phyloP scores from a whole-genome alignment of 1,284 basidiomycete genomes.

The Trametes polyzona region DNA sequence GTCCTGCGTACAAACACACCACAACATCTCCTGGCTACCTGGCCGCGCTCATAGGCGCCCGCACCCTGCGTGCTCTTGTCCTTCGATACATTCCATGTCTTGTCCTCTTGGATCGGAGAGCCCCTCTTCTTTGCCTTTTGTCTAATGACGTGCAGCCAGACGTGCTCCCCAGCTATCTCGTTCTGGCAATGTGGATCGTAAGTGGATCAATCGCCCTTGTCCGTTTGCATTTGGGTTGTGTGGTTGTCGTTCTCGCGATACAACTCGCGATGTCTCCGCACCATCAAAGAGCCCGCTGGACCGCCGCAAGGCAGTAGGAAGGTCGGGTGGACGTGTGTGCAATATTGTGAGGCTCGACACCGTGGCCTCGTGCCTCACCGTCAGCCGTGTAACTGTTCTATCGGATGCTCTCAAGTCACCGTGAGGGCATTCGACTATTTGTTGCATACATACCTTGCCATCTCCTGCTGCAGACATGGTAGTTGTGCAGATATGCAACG shows the following conservation, averaged over 20 bases:
- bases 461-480: not conserved
- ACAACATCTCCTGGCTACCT: constrained; percentile 1
- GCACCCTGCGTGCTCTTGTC: not conserved
- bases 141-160: too few relatives aligned
- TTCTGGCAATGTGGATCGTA: too few relatives aligned
- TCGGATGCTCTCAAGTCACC: constrained; percentile 7
- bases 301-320: constrained; percentile 21
- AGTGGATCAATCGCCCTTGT: not conserved
- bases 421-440: constrained; percentile 12
- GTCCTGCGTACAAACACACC: constrained; percentile 5
- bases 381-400: constrained; percentile 19
- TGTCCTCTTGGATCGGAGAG: not conserved
- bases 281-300: constrained; percentile 22
- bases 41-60: not conserved
- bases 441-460: constrained; percentile 10
- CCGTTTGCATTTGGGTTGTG: not conserved
- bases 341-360: constrained; percentile 6
- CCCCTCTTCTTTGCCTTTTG: not conserved
- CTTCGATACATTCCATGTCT: constrained; percentile 3
- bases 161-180: too few relatives aligned
- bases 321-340: constrained; percentile 23
- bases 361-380: not conserved
- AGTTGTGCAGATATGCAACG: too few relatives aligned
- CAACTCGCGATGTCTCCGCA: constrained; percentile 1
- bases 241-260: not conserved